phyloP scores from a whole-genome alignment of 352 stramenopile genomes.

The Pythium aquatile region DNA sequence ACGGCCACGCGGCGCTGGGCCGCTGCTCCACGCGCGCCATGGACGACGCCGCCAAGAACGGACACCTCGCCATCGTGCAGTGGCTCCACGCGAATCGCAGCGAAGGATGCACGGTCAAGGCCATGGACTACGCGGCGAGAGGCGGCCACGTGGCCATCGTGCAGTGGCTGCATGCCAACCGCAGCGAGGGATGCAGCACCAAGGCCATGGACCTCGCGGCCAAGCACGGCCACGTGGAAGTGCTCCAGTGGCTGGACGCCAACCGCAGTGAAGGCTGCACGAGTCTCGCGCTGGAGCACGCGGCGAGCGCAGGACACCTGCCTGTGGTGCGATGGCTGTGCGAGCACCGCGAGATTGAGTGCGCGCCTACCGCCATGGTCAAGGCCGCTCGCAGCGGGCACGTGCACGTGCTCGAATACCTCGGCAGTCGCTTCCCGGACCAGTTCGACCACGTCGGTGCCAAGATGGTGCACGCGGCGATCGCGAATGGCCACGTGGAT shows the following conservation, averaged over 20 bases:
- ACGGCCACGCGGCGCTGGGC: slow-evolving; percentile 36
- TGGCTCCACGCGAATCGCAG: slow-evolving; percentile 67
- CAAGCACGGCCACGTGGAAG: slow-evolving; percentile 51
- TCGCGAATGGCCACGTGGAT: slow-evolving; percentile 51
- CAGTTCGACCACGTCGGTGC: slow-evolving; percentile 51
- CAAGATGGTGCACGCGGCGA: slow-evolving; percentile 65
- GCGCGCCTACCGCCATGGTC: slow-evolving; percentile 22
- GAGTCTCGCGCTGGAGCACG: slow-evolving; percentile 27
- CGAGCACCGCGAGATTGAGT: slow-evolving; percentile 26
- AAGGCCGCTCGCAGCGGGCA: slow-evolving; percentile 23
- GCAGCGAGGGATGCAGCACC: slow-evolving; percentile 47
- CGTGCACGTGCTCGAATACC: slow-evolving; percentile 37
- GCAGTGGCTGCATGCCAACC: slow-evolving; percentile 54
- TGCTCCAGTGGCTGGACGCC: slow-evolving; percentile 39
- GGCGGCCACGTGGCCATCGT: slow-evolving; percentile 55
- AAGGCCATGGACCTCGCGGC: slow-evolving; percentile 59
- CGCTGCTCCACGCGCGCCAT: slow-evolving; percentile 52
- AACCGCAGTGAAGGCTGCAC: slow-evolving; percentile 36
- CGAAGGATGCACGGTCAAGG: slow-evolving; percentile 67
- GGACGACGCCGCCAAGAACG: slow-evolving; percentile 63
- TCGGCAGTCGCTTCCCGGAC: slow-evolving; percentile 39
- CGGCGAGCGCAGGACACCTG: slow-evolving; percentile 27
- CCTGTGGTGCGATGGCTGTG: slow-evolving; percentile 31
- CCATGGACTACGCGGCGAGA: slow-evolving; percentile 59
- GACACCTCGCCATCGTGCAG: slow-evolving; percentile 52